phyloP scores from a whole-genome alignment of 495 filamentous ascomycete genomes.

The Hyaloscypha hepaticicola region DNA sequence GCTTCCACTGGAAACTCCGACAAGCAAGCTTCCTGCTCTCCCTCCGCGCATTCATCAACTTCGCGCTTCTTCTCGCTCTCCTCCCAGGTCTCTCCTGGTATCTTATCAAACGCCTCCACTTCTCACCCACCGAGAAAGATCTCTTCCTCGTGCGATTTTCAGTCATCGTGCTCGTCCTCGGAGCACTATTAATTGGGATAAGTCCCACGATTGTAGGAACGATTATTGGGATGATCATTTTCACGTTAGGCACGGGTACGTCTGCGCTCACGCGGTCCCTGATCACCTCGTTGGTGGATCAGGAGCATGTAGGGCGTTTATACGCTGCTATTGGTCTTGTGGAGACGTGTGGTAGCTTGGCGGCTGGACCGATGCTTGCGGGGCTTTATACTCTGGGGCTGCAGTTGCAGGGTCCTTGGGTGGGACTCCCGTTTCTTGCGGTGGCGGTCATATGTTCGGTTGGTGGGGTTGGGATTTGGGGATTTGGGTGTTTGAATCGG shows the following conservation, averaged over 20 bases:
- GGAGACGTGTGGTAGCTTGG: slow-evolving; percentile 52
- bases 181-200: slow-evolving; percentile 39
- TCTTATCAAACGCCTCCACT: slow-evolving; percentile 21
- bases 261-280: slow-evolving; percentile 43
- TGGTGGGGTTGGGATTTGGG: slow-evolving; percentile 14
- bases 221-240: slow-evolving; percentile 35
- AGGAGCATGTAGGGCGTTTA: slow-evolving; percentile 54
- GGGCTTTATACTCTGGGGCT: slow-evolving; percentile 35
- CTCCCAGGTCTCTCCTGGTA: slow-evolving; percentile 43
- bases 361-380: slow-evolving; percentile 46
- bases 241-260: slow-evolving; percentile 36
- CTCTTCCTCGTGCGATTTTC: slow-evolving; percentile 52
- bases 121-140: slow-evolving; percentile 45
- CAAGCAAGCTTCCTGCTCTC: slow-evolving; percentile 53
- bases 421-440: slow-evolving; percentile 32
- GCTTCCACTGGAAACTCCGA: slow-evolving; percentile 50
- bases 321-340: slow-evolving; percentile 58
- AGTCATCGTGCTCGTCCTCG: slow-evolving; percentile 45
- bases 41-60: slow-evolving; percentile 46
- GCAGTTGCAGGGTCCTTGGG: slow-evolving; percentile 33
- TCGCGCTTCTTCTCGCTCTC: slow-evolving; percentile 47
- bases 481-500: slow-evolving; percentile 15
- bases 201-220: slow-evolving; percentile 31
- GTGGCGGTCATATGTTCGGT: slow-evolving; percentile 5
- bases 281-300: slow-evolving; percentile 52